Percentiles rank a stretch among this genome's conserved stretches.
These are phyloP conservation scores for Sisymbrium altissimum DNA, from an alignment of 345 rosid species.

Conservation along the genomic window DNA sequence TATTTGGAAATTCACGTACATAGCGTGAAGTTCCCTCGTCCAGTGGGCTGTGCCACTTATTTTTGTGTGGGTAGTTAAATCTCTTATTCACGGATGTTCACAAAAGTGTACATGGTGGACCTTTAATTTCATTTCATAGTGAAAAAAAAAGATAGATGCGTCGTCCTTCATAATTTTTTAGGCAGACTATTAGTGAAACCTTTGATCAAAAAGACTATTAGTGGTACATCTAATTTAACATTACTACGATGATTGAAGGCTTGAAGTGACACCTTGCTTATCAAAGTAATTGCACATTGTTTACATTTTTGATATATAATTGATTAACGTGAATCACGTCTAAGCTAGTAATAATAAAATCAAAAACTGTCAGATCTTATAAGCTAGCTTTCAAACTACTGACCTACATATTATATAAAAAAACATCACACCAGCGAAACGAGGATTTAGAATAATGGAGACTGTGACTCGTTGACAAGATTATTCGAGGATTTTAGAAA, in stretches of 20 bases:
- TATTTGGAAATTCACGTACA: neutral
- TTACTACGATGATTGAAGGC: neutral
- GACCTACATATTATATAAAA: neutral
- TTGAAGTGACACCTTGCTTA: neutral
- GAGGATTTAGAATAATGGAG: neutral
- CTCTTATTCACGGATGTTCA: slow-evolving; percentile 19
- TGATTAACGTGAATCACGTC: slow-evolving; percentile 18
- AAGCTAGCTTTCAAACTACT: neutral
- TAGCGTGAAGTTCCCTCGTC: slow-evolving; percentile 7
- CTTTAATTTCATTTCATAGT: neutral
- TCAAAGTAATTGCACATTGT: neutral
- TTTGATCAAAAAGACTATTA: neutral
- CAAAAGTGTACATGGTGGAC: slow-evolving; percentile 1
- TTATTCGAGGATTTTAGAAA: neutral
- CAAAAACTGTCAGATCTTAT: neutral
- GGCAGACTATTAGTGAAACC: neutral
- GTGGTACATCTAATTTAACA: neutral
- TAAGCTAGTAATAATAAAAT: neutral
- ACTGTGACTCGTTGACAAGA: neutral
- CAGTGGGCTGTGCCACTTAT: slow-evolving; percentile 9
- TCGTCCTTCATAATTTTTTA: neutral
- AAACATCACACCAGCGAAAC: slow-evolving; percentile 17
- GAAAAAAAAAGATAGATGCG: neutral
- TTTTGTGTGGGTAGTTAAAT: slow-evolving; percentile 2
- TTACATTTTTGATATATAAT: neutral